Base-by-base conservation (phyloP, 106 monocot species). In the Ottelia alismoides region DNA sequence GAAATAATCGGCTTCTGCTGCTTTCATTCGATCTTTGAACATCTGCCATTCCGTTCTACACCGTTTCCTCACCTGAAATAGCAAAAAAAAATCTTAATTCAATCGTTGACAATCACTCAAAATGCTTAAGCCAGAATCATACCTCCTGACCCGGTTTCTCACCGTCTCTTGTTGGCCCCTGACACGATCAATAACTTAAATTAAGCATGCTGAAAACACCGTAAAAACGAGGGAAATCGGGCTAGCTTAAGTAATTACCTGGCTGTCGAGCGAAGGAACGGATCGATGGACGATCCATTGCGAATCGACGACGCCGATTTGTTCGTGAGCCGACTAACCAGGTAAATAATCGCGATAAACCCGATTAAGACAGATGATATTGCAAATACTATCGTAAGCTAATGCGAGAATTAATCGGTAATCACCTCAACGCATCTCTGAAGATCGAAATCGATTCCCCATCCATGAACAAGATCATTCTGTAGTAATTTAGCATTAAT, bases 401-500 rank as follows among this genome's bases (percentile, higher is more conserved):
- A 2, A 52, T 43, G 26, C 43, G 45, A 17, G 19, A 26, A 2
- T n/a, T 22, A 28, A 21, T 55, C 11, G 30, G 2, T 1, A 22
- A 12, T 2, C 70, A 82, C 82, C 73, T 82, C 82, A 17, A 73
- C 70, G 53, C 82, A 82, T 77, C 35, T 82, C 52, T 73, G 62
- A 28, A 77, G 66, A 32, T 72, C 73, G 55, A 77, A 70, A 66
- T 82, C 82, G 7, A 82, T 76, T 44, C 77, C 82, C 82, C 82
- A 82, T 58, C 82, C 82, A 63, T 82, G 82, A 67, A 82, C 56
- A 53, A 82, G 62, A 56, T 82, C 82, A 67, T 82, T 82, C 82
- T 82, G 65, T 47, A 61, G 7, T 14, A 52, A 31, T n/a, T n/a
- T n/a, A n/a, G n/a, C n/a, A n/a, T n/a, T n/a, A n/a, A n/a, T n/a